Conservation (phyloP, 495 filamentous ascomycete genomes). For the Xylaria nigripes region DNA sequence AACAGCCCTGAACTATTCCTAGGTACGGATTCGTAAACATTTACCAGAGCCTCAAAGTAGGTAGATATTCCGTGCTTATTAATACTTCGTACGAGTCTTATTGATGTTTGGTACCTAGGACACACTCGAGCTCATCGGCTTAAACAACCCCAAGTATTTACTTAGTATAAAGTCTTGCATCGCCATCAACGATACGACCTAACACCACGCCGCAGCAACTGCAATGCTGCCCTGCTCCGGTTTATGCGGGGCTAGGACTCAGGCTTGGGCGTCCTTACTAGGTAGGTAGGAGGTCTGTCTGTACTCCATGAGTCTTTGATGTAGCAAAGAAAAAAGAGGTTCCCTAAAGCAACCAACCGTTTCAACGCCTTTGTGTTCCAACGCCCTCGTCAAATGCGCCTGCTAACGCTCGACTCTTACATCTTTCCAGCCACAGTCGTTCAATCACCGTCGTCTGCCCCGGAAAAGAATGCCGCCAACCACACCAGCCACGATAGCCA, state of each 20-base stretch:
- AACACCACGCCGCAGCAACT: neutral
- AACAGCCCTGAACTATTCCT: no score
- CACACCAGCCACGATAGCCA: constrained; percentile 88
- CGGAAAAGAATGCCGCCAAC: constrained; percentile 74
- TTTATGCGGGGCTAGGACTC: neutral
- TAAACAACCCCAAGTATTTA: neutral
- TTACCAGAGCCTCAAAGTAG: no score
- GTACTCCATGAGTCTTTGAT: neutral
- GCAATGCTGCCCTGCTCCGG: neutral
- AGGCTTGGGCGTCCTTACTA: neutral
- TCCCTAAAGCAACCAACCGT: constrained; percentile 8
- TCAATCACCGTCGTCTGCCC: constrained; percentile 19
- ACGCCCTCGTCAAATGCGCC: constrained; percentile 10
- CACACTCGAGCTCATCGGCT: no score
- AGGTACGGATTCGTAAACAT: no score
- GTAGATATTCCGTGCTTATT: no score
- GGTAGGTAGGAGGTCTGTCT: neutral
- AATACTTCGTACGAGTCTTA: no score
- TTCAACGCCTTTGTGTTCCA: constrained; percentile 9
- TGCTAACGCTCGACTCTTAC: constrained; percentile 5
- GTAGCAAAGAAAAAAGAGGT: neutral
- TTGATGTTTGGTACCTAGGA: no score
- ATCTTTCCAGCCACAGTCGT: neutral
- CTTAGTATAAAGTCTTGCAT: neutral
- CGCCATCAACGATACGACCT: neutral